These are phyloP conservation scores for Lasiosphaeriaceae sp. DNA, from an alignment of 495 filamentous ascomycete species.

Conservation along the genomic window DNA sequence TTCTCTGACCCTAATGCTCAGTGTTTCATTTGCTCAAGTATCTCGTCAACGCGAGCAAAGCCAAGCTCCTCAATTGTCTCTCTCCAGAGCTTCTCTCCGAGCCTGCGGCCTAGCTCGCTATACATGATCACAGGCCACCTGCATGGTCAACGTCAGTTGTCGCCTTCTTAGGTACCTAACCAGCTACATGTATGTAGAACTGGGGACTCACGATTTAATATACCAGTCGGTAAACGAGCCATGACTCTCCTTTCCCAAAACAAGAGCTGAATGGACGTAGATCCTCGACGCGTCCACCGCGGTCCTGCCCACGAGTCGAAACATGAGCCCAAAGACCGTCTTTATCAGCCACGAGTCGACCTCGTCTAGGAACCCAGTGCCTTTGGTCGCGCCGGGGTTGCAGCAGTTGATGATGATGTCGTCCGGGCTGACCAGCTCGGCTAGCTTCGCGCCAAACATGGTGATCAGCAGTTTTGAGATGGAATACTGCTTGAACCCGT, in stretches of 20 bases:
- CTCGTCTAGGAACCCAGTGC: slow-evolving; percentile 5
- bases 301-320: slow-evolving; percentile 17
- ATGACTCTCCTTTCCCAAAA: slow-evolving; percentile 40
- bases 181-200: not conserved
- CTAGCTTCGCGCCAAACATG: slow-evolving; percentile 28
- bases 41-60: not conserved
- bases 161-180: not conserved
- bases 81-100: not conserved
- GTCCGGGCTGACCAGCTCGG: slow-evolving; percentile 27
- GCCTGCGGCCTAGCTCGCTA: not conserved
- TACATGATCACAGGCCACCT: not conserved
- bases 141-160: not conserved
- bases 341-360: slow-evolving; percentile 7
- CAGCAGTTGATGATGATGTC: slow-evolving; percentile 40
- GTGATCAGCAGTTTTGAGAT: slow-evolving; percentile 37
- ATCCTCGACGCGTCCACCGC: slow-evolving; percentile 30
- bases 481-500: slow-evolving; percentile 20
- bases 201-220: slow-evolving; percentile 3
- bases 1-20: not conserved
- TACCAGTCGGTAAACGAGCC: slow-evolving; percentile 15
- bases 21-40: not conserved
- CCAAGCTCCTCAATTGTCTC: not conserved
- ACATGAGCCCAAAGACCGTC: not conserved
- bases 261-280: slow-evolving; percentile 35
- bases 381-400: slow-evolving; percentile 27